Evolutionary conservation across 2,329 filamentous ascomycete species (phyloP).

Genomic region (Coniochaeta hoffmannii): DNA sequence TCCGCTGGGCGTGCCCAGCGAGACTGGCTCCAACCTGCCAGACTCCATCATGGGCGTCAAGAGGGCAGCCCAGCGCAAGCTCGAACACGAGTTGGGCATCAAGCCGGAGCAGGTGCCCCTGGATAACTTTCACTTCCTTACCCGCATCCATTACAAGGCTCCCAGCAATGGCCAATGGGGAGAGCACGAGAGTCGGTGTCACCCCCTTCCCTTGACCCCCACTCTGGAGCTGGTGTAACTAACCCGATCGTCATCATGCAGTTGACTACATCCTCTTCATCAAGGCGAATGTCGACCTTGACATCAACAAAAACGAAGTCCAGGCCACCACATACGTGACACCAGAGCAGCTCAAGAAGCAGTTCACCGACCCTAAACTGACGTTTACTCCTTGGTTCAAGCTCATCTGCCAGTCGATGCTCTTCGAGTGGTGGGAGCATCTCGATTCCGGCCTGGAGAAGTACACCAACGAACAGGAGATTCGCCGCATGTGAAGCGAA

Average conservation of each 20-base stretch:
- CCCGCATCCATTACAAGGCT: slow-evolving; percentile 96
- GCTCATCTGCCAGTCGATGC: slow-evolving; percentile 94
- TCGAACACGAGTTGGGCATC: slow-evolving; percentile 93
- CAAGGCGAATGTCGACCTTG: slow-evolving; percentile 80
- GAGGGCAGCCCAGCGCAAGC: slow-evolving; percentile 84
- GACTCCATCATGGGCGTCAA: slow-evolving; percentile 82
- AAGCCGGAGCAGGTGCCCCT: slow-evolving; percentile 80
- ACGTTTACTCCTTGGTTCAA: slow-evolving; percentile 99
- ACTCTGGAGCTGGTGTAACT: not conserved
- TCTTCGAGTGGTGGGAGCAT: slow-evolving; percentile 95
- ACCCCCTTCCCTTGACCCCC: not conserved
- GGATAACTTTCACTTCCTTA: slow-evolving; percentile 88
- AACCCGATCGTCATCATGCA: slow-evolving; percentile 23
- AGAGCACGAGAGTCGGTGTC: slow-evolving; percentile 83
- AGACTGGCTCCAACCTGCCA: slow-evolving; percentile 77
- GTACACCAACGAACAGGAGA: slow-evolving; percentile 78
- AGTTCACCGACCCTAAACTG: slow-evolving; percentile 73
- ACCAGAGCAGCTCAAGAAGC: slow-evolving; percentile 70
- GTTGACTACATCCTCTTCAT: slow-evolving; percentile 99
- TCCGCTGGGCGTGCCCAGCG: slow-evolving; percentile 81
- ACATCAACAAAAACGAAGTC: slow-evolving; percentile 82
- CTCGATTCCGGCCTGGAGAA: slow-evolving; percentile 75
- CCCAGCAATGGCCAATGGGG: slow-evolving; percentile 97
- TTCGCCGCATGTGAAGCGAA: slow-evolving; percentile 68
- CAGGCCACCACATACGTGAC: slow-evolving; percentile 78